Base-by-base conservation (phyloP, 1,284 basidiomycete species). In the Malassezia furfur region DNA sequence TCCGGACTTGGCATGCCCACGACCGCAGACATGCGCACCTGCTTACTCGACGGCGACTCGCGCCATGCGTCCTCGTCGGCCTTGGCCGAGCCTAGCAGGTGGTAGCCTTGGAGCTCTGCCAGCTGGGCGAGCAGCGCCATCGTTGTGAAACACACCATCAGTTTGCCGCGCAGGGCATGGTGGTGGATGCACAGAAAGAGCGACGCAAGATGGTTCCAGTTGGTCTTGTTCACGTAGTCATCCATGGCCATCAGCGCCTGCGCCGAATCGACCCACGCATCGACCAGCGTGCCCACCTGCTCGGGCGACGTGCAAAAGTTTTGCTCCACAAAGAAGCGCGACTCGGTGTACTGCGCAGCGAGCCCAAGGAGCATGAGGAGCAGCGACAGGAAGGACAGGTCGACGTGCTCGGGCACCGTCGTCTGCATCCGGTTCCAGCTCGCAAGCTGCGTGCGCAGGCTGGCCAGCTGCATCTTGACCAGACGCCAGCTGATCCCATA, bases 401-500 rank as follows among this genome's bases (percentile, higher is more conserved):
- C 66, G 12, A 68, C 19, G 17, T 49, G 59, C 28, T 66, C 66
- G 0, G 64, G 66, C 17, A 64, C 58, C 17, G 60, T 53, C 1
- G 64, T 54, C 32, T 66, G 65, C n/a, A 61, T 65, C 2, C 63
- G 59, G 30, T 63, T 56, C 66, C 66, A 68, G 32, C 61, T 63
- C 6, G 66, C 62, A 19, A 68, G 59, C 44, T 66, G 64, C 14
- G 63, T 55, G n/a, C 66, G 63, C 9, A 66, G 63, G n/a, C 58
- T 63, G 52, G 64, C 60, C 3, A 68, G 57, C 38, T 68, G 67
- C 36, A 60, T 61, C 14, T 60, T 60, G 34, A 68, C 62, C n/a
- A 68, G 59, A 8, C 63, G 61, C 67, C 67, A 68, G 32, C 61
- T 65, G 49, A 68, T 63, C 22, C 65, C 67, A 34, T 65, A 62